These are phyloP conservation scores for Hemerocallis citrina DNA, from an alignment of 106 monocot species.

Conservation along the genomic window DNA sequence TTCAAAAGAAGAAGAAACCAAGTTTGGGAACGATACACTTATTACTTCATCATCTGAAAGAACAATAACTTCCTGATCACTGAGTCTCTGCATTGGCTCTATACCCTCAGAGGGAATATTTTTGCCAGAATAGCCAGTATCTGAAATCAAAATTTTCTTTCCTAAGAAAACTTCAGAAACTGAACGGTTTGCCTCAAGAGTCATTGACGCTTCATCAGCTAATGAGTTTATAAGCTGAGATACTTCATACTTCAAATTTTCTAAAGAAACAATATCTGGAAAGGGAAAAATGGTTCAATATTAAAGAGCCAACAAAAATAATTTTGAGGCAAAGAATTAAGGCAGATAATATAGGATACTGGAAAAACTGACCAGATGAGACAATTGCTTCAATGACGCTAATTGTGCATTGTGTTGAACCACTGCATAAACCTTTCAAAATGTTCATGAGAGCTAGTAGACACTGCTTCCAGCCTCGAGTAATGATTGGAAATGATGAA, in stretches of 20 bases:
- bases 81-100: background rate
- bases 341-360: constrained; percentile 1
- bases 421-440: constrained; percentile 34
- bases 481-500: constrained; percentile 61
- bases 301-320: constrained; percentile 11
- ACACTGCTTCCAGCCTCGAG: constrained; percentile 82
- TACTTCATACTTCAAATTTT: constrained; percentile 44
- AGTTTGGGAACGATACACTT: constrained; percentile 2
- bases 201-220: constrained; percentile 14
- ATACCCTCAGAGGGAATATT: background rate
- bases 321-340: background rate
- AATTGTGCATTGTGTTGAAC: constrained; percentile 14
- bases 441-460: constrained; percentile 36
- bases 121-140: constrained; percentile 6
- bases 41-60: constrained; percentile 69
- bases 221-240: constrained; percentile 35
- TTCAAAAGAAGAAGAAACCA: constrained; percentile 6
- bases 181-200: constrained; percentile 1
- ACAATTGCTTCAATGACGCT: constrained; percentile 41
- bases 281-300: constrained; percentile 13
- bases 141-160: constrained; percentile 6
- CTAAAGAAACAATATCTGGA: constrained; percentile 48
- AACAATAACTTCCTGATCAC: constrained; percentile 28
- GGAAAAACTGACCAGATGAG: constrained; percentile 37
- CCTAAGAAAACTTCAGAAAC: constrained; percentile 10